Evolutionary conservation across 2,329 filamentous ascomycete species (phyloP).

Genomic region (Colletotrichum abscissum): DNA sequence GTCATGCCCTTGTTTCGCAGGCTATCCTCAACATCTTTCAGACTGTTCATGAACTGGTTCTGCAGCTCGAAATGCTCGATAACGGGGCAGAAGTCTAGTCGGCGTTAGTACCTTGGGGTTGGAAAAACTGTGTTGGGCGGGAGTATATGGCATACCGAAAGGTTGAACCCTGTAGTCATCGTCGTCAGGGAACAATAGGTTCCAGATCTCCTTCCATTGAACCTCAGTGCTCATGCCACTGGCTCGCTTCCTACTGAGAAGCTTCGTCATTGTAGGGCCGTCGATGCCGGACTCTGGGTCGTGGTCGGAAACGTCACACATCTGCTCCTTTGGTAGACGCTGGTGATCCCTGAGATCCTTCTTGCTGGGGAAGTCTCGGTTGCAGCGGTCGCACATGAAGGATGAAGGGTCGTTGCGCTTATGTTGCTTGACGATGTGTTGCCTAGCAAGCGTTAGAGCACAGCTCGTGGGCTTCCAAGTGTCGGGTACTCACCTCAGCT

Average conservation of each 20-base stretch:
- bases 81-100: constrained; percentile 51
- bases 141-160: constrained; percentile 43
- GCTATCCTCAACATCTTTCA: constrained; percentile 46
- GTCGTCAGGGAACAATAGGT: constrained; percentile 54
- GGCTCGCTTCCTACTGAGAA: constrained; percentile 52
- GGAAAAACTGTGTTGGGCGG: too few relatives aligned
- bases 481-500: constrained; percentile 46
- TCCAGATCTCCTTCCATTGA: constrained; percentile 55
- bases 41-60: constrained; percentile 46
- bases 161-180: constrained; percentile 46
- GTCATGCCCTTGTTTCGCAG: constrained; percentile 52
- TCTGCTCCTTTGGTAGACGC: constrained; percentile 51
- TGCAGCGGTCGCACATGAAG: constrained; percentile 54
- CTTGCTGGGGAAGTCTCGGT: constrained; percentile 49
- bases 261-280: constrained; percentile 51
- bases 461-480: accelerated
- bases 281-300: constrained; percentile 54
- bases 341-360: constrained; percentile 54
- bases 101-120: background rate
- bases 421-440: constrained; percentile 56
- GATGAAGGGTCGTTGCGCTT: constrained; percentile 54
- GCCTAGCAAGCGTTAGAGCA: constrained; percentile 39
- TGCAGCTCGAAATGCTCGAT: constrained; percentile 55
- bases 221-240: constrained; percentile 51
- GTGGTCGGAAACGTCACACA: constrained; percentile 54